Base-by-base conservation (phyloP, 768 basidiomycete genomes). In the Pisolithus albus region DNA sequence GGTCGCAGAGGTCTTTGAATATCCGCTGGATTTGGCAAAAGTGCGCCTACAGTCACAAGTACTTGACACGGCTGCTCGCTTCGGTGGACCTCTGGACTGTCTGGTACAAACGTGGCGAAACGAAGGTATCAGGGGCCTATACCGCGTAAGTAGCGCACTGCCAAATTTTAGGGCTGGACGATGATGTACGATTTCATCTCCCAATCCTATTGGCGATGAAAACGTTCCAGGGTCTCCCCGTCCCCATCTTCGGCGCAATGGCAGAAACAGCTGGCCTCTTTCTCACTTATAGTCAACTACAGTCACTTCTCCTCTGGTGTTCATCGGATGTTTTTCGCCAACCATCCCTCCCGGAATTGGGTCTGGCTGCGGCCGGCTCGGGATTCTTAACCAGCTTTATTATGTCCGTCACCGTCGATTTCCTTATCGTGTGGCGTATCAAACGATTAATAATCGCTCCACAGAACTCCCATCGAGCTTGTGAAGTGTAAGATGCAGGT, bases 401-500 rank as follows among this genome's bases (percentile, higher is more conserved):
- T 50, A 69, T 93, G 86, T 90, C 57, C 55, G 85, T 80, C 7
- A 24, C 46, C 37, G 34, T 7, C 41, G 34, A 28, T 15, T 45
- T 32, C n/a, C 26, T 52, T 42, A 19, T 21, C 41, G 40, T 15
- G 8, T 41, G 38, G 50, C 39, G 49, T 41, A 41, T 28, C 48
- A 46, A 23, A 32, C 19, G 37, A 52, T 30, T 50, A 16, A 50
- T 53, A 18, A 49, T 46, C 18, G 55, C 43, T 41, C 30, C 23
- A 30, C 63, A 92, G 88, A 41, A 94, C 91, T 0, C 93, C 92
- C n/a, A 87, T 93, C 54, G 92, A 95, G 62, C 83, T 92, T 39
- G 78, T 95, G 60, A 94, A 95, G 70, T 92, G 90, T 73, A 88
- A 90, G 66, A 93, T 93, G 92, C 91, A 93, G 63, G 92, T 92